Evolutionary conservation across 2,329 filamentous ascomycete genomes (phyloP), one percentile per base, ranked within the genome.

Genomic region (Coniochaeta ligniaria): DNA sequence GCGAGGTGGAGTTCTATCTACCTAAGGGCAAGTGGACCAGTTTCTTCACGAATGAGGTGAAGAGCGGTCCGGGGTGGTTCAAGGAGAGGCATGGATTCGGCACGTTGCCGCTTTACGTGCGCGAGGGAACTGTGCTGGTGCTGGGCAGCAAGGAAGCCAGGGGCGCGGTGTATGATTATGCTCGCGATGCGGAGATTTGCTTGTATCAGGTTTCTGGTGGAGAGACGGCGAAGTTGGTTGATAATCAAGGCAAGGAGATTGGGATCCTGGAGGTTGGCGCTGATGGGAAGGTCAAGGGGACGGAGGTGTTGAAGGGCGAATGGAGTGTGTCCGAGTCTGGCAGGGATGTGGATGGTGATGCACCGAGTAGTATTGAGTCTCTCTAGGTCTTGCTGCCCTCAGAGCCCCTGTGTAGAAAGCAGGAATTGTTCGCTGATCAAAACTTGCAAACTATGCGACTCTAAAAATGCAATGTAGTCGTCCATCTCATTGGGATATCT

Each of bases 1-100:
- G 85, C 0, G 80, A 80, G 38, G 86, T 87, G 0, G 83, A 87
- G 60, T 88, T 89, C 70, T 91, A 91, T 70, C 75, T 88, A 17
- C 74, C 83, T 64, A 65, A 69, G 66, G 74, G 81, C 59, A 71
- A 68, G 67, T 78, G 81, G 81, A 79, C 80, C 31, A 74, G 73
- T 16, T 75, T 75, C 69, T 75, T 83, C 67, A 80, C 77, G 63
- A 72, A 80, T 65, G 77, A 78, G 73, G 67, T 80, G 64, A 71
- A 80, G 67, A 71, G 75, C 54, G 78, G 83, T 31, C 78, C 82
- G 0, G 77, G 75, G 17, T 87, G 84, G 85, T 84, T 85, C 67
- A 81, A 72, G 28, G 84, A 87, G 73, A 83, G 72, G 60, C 85
- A 87, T 64, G 76, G 73, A 2, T 87, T 87, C 64, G 79, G 80